phyloP scores from a whole-genome alignment of 805 yeast species.

The Hanseniaspora nectarophila region DNA sequence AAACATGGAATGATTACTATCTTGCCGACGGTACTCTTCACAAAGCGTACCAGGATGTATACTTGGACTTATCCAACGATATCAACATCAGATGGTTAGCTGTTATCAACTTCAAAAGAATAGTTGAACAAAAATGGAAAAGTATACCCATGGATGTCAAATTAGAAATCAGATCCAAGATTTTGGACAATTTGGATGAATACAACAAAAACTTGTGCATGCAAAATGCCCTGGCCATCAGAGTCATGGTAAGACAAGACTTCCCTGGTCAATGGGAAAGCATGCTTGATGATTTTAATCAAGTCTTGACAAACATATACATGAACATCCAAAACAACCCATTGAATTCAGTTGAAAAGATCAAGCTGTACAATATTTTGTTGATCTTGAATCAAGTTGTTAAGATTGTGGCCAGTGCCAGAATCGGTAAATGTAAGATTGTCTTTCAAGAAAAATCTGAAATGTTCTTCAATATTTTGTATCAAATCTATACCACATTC shows the following conservation, averaged over 20 bases:
- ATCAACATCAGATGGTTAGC: slow-evolving; percentile 75
- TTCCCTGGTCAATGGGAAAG: slow-evolving; percentile 69
- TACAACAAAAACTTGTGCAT: slow-evolving; percentile 61
- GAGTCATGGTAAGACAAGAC: slow-evolving; percentile 68
- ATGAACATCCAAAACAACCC: slow-evolving; percentile 29
- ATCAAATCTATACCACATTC: slow-evolving; percentile 45
- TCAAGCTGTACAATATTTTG: slow-evolving; percentile 50
- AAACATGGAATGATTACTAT: slow-evolving; percentile 13
- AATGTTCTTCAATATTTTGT: slow-evolving; percentile 45
- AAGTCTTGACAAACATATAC: not conserved
- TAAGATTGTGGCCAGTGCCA: slow-evolving; percentile 59
- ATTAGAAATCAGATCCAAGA: slow-evolving; percentile 41
- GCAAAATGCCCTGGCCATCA: slow-evolving; percentile 76
- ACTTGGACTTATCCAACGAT: slow-evolving; percentile 46
- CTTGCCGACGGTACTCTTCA: slow-evolving; percentile 64
- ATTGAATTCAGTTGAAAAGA: slow-evolving; percentile 37
- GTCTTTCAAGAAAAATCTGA: slow-evolving; percentile 67
- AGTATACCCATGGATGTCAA: slow-evolving; percentile 59
- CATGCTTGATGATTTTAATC: slow-evolving; percentile 12
- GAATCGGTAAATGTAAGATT: slow-evolving; percentile 72
- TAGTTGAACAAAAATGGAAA: slow-evolving; percentile 72
- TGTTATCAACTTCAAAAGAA: slow-evolving; percentile 77
- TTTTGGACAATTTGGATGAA: slow-evolving; percentile 53
- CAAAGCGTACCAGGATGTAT: slow-evolving; percentile 45
- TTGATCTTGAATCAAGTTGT: slow-evolving; percentile 64